Conservation (phyloP, 2,329 filamentous ascomycete genomes). For the Fusarium tuaranense region DNA sequence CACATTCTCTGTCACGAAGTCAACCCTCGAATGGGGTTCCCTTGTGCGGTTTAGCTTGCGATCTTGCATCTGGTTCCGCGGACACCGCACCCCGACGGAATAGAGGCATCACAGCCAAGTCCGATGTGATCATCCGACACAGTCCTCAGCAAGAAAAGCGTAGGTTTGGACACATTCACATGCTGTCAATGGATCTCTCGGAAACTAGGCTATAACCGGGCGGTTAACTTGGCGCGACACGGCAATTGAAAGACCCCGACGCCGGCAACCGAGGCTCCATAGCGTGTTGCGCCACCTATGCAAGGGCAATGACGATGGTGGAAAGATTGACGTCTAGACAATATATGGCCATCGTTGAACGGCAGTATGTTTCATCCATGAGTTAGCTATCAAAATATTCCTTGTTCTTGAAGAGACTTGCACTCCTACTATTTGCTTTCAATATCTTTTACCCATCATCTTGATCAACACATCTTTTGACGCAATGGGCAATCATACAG, state of each 20-base stretch:
- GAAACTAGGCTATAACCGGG: constrained; percentile 25
- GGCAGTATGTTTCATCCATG: neutral
- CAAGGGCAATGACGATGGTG: neutral
- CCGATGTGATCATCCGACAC: neutral
- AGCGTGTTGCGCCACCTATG: neutral
- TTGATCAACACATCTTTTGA: neutral
- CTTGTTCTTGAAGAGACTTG: neutral
- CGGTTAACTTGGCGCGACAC: constrained; percentile 2
- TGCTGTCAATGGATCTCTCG: constrained; percentile 1
- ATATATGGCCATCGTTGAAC: neutral
- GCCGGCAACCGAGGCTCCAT: neutral
- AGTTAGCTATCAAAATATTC: neutral
- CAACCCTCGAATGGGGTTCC: neutral
- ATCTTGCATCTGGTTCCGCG: constrained; percentile 15
- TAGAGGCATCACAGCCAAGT: neutral
- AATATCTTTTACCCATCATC: neutral
- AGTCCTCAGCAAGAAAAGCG: neutral
- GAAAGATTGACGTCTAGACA: neutral
- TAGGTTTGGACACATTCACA: neutral
- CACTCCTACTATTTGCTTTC: neutral
- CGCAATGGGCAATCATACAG: constrained; percentile 14
- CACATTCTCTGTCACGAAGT: constrained; percentile 9
- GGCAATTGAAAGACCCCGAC: neutral
- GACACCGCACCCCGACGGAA: neutral
- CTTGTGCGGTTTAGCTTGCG: constrained; percentile 32